These are phyloP conservation scores for Pouteria glomerata DNA, from an alignment of 148 eudicot species.

Conservation along the genomic window DNA sequence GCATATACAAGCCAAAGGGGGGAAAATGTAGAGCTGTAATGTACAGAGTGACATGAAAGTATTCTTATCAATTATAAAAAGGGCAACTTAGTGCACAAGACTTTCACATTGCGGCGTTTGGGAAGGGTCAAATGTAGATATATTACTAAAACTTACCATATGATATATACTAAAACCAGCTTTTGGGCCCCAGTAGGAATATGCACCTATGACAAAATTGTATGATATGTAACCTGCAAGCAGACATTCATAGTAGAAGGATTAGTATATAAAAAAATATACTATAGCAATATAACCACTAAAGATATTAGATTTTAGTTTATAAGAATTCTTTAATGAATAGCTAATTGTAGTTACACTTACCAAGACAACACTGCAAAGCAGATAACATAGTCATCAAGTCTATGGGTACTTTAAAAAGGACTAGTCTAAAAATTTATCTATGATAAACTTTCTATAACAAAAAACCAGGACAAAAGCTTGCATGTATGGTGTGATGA, in stretches of 20 bases:
- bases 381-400: background rate
- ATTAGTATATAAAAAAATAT: background rate
- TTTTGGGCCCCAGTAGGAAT: slow-evolving; percentile 99
- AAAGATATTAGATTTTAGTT: background rate
- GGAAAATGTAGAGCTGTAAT: background rate
- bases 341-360: background rate
- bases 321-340: background rate
- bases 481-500: slow-evolving; percentile 9
- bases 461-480: slow-evolving; percentile 6
- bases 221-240: slow-evolving; percentile 81
- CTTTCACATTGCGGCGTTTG: too few species aligned
- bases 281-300: background rate
- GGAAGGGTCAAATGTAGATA: too few species aligned
- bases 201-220: slow-evolving; percentile 95
- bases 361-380: slow-evolving; percentile 1
- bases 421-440: background rate
- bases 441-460: background rate
- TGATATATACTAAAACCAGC: slow-evolving; percentile 87
- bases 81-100: too few species aligned
- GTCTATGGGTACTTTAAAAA: background rate
- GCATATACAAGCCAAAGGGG: too few species aligned
- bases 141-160: slow-evolving; percentile 54
- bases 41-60: background rate
- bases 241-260: background rate
- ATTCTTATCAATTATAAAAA: background rate